Percentiles rank a stretch among this genome's conserved stretches.
Conservation (phyloP, 2,329 filamentous ascomycete genomes). For the Microdochium trichocladiopsis region DNA sequence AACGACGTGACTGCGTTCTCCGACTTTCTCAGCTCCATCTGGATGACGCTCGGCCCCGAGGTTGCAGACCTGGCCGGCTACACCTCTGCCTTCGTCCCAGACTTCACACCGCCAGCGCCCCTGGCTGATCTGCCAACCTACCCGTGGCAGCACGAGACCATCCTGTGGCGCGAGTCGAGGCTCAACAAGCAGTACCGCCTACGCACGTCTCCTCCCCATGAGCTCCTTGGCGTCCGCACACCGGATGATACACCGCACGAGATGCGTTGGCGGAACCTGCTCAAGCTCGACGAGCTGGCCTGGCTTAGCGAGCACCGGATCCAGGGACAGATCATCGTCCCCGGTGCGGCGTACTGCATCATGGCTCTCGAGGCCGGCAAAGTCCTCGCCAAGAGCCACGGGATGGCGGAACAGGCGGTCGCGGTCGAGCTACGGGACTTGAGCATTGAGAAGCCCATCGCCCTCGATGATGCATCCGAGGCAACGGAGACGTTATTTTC, state of each 20-base stretch:
- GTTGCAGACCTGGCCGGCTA: slow-evolving; percentile 12
- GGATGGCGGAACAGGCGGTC: slow-evolving; percentile 13
- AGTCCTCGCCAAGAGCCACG: slow-evolving; percentile 9
- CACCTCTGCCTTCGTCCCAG: slow-evolving; percentile 9
- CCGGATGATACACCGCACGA: slow-evolving; percentile 25
- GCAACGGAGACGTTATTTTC: slow-evolving; percentile 10
- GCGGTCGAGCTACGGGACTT: slow-evolving; percentile 15
- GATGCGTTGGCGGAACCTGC: slow-evolving; percentile 31
- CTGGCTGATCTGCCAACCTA: slow-evolving; percentile 30
- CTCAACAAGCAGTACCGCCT: slow-evolving; percentile 31
- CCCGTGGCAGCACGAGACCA: slow-evolving; percentile 38
- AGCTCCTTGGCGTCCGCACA: slow-evolving; percentile 28
- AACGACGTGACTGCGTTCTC: slow-evolving; percentile 14
- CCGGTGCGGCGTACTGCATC: slow-evolving; percentile 37
- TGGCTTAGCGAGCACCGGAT: slow-evolving; percentile 35
- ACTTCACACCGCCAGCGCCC: slow-evolving; percentile 2
- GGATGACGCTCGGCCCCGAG: slow-evolving; percentile 11
- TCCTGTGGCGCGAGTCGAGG: slow-evolving; percentile 34
- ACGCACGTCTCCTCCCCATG: slow-evolving; percentile 19
- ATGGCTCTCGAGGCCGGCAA: slow-evolving; percentile 38
- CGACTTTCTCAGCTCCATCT: slow-evolving; percentile 16
- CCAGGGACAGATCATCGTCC: slow-evolving; percentile 34
- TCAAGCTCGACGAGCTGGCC: slow-evolving; percentile 27
- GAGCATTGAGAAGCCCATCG: slow-evolving; percentile 14
- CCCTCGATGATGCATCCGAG: slow-evolving; percentile 11